Evolutionary conservation across 108 stramenopile genomes (phyloP).

Genomic region (Conticribra guillardii): DNA sequence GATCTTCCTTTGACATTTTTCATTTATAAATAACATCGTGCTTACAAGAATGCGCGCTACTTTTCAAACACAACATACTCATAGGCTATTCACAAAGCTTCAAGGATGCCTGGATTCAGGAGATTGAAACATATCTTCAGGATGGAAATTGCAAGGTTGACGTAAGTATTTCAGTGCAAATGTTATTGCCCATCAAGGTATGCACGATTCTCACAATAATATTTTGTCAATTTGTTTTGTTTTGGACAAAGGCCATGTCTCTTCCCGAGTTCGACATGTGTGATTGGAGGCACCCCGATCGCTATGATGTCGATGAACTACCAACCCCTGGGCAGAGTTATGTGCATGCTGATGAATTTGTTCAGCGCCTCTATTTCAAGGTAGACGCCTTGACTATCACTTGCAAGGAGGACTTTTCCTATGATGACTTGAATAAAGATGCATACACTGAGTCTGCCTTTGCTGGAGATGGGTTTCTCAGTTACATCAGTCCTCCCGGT

Average conservation of each 20-base stretch:
- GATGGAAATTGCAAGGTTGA: constrained; percentile 21
- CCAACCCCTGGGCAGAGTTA: constrained; percentile 36
- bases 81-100: constrained; percentile 9
- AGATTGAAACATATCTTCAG: constrained; percentile 20
- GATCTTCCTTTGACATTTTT: no score
- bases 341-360: constrained; percentile 11
- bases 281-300: constrained; percentile 39
- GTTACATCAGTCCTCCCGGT: constrained; percentile 13
- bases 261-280: constrained; percentile 36
- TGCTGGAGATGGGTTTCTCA: constrained; percentile 2
- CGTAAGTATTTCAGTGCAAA: neutral
- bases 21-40: no score
- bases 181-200: neutral
- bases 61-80: no score
- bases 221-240: neutral
- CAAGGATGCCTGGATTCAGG: constrained; percentile 14
- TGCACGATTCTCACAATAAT: neutral
- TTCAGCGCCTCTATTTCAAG: constrained; percentile 40
- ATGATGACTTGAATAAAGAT: constrained; percentile 28
- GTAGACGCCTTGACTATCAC: constrained; percentile 20
- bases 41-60: no score
- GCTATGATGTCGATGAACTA: constrained; percentile 30
- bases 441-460: constrained; percentile 22
- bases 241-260: constrained; percentile 6
- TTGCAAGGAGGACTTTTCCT: constrained; percentile 33